These are phyloP conservation scores for Rosa multiflora DNA, from an alignment of 306 rosid species.

Conservation along the genomic window DNA sequence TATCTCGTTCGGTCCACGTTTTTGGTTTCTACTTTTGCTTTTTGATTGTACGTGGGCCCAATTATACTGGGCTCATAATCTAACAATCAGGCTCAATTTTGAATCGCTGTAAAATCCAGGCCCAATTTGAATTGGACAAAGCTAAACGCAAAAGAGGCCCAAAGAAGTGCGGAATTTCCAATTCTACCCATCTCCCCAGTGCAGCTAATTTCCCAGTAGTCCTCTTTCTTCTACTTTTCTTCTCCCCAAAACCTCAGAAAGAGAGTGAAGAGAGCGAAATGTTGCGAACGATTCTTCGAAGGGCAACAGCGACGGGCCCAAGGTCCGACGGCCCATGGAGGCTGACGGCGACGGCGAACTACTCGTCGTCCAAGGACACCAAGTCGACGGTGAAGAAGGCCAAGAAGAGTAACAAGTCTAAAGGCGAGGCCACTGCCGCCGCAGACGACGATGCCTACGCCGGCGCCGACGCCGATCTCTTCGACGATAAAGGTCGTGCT, in stretches of 20 bases:
- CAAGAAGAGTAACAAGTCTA: conserved; percentile 45
- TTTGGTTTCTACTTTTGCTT: background rate
- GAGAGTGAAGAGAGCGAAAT: conserved; percentile 31
- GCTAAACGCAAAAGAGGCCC: background rate
- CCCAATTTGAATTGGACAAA: background rate
- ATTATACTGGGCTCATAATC: background rate
- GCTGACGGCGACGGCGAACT: conserved; percentile 25
- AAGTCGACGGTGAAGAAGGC: conserved; percentile 29
- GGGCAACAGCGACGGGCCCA: conserved; percentile 35
- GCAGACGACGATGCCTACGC: conserved; percentile 15
- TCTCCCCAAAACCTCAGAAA: conserved; percentile 26
- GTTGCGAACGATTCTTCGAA: conserved; percentile 50
- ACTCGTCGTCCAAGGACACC: conserved; percentile 48
- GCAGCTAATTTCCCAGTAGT: background rate
- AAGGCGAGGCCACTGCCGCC: conserved; percentile 27
- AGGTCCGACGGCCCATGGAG: conserved; percentile 20
- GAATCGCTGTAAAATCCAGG: too few relatives aligned
- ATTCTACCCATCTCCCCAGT: background rate
- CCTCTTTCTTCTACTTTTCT: background rate
- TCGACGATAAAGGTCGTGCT: conserved; percentile 53
- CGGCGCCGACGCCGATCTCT: conserved; percentile 40
- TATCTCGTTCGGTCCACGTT: background rate
- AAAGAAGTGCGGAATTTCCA: background rate
- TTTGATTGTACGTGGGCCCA: background rate
- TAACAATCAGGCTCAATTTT: background rate